phyloP scores from a whole-genome alignment of 2,329 filamentous ascomycete species.

The Plectosphaerella cucumerina region DNA sequence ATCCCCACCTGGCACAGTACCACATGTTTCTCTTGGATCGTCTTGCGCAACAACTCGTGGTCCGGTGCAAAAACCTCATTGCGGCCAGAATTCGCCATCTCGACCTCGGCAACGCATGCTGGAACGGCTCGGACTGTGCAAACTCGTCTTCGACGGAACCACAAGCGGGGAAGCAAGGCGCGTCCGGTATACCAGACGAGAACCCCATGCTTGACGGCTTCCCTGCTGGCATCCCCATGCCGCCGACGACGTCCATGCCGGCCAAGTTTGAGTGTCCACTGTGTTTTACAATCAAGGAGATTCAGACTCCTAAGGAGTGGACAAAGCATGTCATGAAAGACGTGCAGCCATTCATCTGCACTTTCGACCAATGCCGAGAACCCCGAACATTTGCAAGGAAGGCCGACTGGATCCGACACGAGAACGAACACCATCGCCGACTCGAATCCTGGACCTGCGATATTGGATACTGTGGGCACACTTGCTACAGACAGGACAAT shows the following conservation, averaged over 20 bases:
- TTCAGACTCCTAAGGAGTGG: slow-evolving; percentile 91
- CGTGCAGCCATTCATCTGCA: slow-evolving; percentile 89
- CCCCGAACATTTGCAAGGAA: slow-evolving; percentile 93
- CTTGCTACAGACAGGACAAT: slow-evolving; percentile 84
- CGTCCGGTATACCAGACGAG: slow-evolving; percentile 46
- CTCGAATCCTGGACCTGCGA: slow-evolving; percentile 89
- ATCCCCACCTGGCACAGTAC: slow-evolving; percentile 58
- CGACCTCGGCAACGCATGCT: slow-evolving; percentile 56
- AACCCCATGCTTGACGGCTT: slow-evolving; percentile 61
- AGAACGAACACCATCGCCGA: slow-evolving; percentile 86
- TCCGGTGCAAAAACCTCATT: slow-evolving; percentile 74
- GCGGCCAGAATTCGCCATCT: slow-evolving; percentile 67
- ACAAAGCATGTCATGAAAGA: slow-evolving; percentile 96
- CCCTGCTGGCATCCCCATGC: slow-evolving; percentile 74
- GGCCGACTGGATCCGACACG: slow-evolving; percentile 92
- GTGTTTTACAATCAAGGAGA: slow-evolving; percentile 80
- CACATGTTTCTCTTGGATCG: slow-evolving; percentile 68
- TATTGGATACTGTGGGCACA: slow-evolving; percentile 74
- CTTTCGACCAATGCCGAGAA: slow-evolving; percentile 76
- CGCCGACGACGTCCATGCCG: slow-evolving; percentile 70
- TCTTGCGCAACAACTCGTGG: slow-evolving; percentile 74
- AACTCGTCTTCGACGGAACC: slow-evolving; percentile 63
- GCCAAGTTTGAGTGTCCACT: slow-evolving; percentile 87
- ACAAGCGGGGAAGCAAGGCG: slow-evolving; percentile 54
- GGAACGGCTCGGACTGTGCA: slow-evolving; percentile 58